Conservation (phyloP, 1,284 basidiomycete species). For the Cutaneotrichosporon spelunceum region DNA sequence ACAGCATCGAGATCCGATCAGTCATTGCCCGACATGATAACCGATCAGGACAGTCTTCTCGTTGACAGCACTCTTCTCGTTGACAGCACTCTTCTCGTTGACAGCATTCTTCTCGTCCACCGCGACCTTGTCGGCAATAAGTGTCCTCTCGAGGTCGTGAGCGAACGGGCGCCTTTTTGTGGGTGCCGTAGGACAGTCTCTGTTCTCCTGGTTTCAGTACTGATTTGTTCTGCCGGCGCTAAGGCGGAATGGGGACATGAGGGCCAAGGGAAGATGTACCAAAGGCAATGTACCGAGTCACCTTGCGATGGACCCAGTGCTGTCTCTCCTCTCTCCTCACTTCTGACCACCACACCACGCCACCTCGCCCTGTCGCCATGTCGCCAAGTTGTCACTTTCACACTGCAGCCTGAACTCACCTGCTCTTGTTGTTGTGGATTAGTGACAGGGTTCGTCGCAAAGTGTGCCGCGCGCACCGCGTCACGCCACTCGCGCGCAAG, state of each 20-base stretch:
- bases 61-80: neutral
- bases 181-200: neutral
- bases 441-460: neutral
- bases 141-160: neutral
- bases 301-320: neutral
- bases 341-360: neutral
- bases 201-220: neutral
- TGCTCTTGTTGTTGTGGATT: neutral
- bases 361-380: neutral
- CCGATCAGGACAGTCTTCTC: neutral
- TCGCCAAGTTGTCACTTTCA: too few species aligned
- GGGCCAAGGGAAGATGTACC: neutral
- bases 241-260: neutral
- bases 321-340: neutral
- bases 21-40: neutral
- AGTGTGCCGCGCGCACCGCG: slow-evolving; percentile 3
- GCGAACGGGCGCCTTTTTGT: neutral
- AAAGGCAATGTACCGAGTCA: neutral
- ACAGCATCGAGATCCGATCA: neutral
- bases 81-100: neutral
- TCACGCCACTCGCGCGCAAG: slow-evolving; percentile 8
- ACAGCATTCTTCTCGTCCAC: neutral
- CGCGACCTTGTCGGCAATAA: too few species aligned
- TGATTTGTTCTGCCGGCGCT: neutral
- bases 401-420: neutral